Base-by-base conservation (phyloP, 176 grass and related monocot species). In the Lolium multiflorum region DNA sequence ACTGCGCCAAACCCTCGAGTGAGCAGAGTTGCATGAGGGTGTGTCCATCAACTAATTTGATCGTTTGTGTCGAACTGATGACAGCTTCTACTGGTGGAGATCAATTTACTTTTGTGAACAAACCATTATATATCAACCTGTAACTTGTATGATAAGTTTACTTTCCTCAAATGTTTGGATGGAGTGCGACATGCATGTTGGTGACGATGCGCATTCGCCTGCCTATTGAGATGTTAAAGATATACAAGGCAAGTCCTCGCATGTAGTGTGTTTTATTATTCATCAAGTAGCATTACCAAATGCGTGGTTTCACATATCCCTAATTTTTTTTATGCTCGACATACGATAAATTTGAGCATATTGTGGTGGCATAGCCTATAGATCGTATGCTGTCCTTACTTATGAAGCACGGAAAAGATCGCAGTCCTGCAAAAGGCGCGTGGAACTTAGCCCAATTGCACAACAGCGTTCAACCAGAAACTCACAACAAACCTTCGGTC, bases 1-100 rank as follows among this genome's bases (percentile, higher is more conserved):
- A 21, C 54, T 51, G 79, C 1, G 52, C 48, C 65, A 68, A 80
- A 93, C 28, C n/a, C n/a, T 14, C 56, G 52, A 66, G 35, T 80
- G 16, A 67, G 2, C 15, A 49, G 3, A 28, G 43, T 35, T 67
- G 13, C 64, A 17, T 37, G 64, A 6, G 2, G 6, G 21, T 1
- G 9, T 25, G 3, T 1, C 11, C 2, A 65, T 13, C 10, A 12
- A 25, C 4, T 65, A 65, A 31, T 31, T 31, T 1, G 63, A 35
- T 66, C 12, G 13, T 17, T 54, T 16, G 52, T 55, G 52, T 17
- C 17, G 52, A 55, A 55, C 52, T 55, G 52, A 55, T 55, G 52
- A 17, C 15, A 17, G 6, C 50, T 52, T 15, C 13, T 15, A 4
- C 20, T 22, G 57, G 9, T 60, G 7, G 8, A 60, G 8, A 60